phyloP scores from a whole-genome alignment of 2,329 filamentous ascomycete genomes.

The Phialemoniopsis sp. region DNA sequence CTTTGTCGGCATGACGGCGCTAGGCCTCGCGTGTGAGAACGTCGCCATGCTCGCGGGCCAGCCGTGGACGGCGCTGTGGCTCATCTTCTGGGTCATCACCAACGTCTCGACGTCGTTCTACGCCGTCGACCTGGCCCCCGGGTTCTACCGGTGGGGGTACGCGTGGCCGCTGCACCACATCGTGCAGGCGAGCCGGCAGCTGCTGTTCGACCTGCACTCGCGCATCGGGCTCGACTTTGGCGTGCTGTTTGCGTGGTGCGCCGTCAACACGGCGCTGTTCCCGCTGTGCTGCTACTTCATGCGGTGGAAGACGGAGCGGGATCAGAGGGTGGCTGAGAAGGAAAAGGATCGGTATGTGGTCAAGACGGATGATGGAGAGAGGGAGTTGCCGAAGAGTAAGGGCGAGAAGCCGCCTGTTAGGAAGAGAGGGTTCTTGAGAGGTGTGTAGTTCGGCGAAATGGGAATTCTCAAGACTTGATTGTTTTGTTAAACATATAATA shows the following conservation, averaged over 20 bases:
- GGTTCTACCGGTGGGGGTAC: constrained; percentile 59
- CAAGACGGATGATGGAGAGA: constrained; percentile 14
- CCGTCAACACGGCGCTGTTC: constrained; percentile 47
- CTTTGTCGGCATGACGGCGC: constrained; percentile 57
- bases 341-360: constrained; percentile 20
- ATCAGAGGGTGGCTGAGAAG: constrained; percentile 16
- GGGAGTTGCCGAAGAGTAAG: constrained; percentile 19
- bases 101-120: constrained; percentile 61
- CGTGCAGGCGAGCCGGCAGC: constrained; percentile 54
- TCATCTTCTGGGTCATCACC: constrained; percentile 65
- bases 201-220: constrained; percentile 56
- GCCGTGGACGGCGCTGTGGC: constrained; percentile 56
- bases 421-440: constrained; percentile 25
- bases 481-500: too few relatives aligned
- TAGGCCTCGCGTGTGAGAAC: constrained; percentile 62
- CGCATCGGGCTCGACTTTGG: constrained; percentile 57
- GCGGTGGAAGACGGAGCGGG: constrained; percentile 31
- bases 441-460: constrained; percentile 9
- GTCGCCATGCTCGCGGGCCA: constrained; percentile 57
- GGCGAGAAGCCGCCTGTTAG: constrained; percentile 19
- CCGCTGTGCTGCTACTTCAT: constrained; percentile 40
- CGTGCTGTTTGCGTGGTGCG: constrained; percentile 54
- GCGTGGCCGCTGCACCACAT: constrained; percentile 61
- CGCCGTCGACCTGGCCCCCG: constrained; percentile 50
- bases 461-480: too few relatives aligned